Conservation (phyloP, 2,329 filamentous ascomycete species). For the Fusarium gaditjirri region DNA sequence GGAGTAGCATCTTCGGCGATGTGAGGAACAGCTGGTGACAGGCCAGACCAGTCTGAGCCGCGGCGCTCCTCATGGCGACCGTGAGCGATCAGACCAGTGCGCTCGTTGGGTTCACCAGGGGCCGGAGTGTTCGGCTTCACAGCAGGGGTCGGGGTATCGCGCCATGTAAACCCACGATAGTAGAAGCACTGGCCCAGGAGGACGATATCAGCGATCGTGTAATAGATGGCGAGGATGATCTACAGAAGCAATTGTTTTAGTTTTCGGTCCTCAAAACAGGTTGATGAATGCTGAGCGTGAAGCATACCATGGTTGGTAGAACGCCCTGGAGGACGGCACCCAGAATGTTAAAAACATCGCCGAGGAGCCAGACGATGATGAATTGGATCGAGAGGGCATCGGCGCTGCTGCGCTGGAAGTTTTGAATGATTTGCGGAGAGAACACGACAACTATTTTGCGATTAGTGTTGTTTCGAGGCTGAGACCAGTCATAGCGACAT, state of each 20-base stretch:
- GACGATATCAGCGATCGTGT: constrained; percentile 91
- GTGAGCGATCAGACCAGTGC: constrained; percentile 51
- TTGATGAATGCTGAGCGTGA: background rate
- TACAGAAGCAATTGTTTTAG: constrained; percentile 45
- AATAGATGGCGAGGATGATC: constrained; percentile 93
- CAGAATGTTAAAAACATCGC: constrained; percentile 96
- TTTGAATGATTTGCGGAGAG: constrained; percentile 95
- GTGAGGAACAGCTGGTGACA: constrained; percentile 86
- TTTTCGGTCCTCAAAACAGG: background rate
- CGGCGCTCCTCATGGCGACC: constrained; percentile 55
- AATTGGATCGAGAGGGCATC: constrained; percentile 93
- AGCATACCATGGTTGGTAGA: constrained; percentile 83
- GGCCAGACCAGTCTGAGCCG: constrained; percentile 67
- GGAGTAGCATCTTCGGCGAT: constrained; percentile 61
- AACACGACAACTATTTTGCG: constrained; percentile 80
- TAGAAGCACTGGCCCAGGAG: constrained; percentile 92
- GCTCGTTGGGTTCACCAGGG: constrained; percentile 59
- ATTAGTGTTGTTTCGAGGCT: constrained; percentile 26
- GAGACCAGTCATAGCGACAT: constrained; percentile 25
- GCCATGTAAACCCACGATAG: constrained; percentile 84
- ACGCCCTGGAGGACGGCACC: constrained; percentile 93
- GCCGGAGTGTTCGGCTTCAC: constrained; percentile 52
- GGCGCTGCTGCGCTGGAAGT: constrained; percentile 85
- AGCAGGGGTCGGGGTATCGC: constrained; percentile 60
- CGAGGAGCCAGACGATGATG: constrained; percentile 89